Conservation (phyloP, 805 yeast species). For the Pichia cabralensis region DNA sequence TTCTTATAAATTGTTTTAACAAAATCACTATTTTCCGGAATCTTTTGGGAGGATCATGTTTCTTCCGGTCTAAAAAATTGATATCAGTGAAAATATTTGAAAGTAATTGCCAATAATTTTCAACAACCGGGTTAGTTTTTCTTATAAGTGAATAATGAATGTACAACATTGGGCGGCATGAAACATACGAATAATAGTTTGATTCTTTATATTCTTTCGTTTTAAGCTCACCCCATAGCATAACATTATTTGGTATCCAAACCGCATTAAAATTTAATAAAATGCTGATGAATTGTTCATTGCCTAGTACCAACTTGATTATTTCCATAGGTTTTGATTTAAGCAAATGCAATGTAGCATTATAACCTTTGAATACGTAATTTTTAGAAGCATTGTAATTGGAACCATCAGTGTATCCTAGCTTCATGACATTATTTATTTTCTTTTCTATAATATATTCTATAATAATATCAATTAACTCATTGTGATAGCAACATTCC, state of each 20-base stretch:
- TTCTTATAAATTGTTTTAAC: constrained; percentile 19
- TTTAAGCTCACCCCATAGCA: constrained; percentile 19
- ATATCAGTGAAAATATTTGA: constrained; percentile 10
- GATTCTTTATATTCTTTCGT: background rate
- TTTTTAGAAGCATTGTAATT: constrained; percentile 15
- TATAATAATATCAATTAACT: constrained; percentile 34
- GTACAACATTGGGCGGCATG: no score
- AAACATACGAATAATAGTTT: constrained; percentile 13
- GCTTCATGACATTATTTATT: constrained; percentile 28
- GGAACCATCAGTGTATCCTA: constrained; percentile 33
- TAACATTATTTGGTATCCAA: constrained; percentile 9
- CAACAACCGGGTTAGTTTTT: constrained; percentile 18
- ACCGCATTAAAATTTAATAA: constrained; percentile 29
- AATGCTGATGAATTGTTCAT: constrained; percentile 28
- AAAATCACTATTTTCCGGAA: constrained; percentile 15
- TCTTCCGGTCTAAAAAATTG: background rate
- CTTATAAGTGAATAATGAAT: constrained; percentile 11
- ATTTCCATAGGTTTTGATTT: constrained; percentile 36
- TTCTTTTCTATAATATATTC: constrained; percentile 22
- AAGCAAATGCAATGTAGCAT: constrained; percentile 30
- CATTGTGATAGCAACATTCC: constrained; percentile 18
- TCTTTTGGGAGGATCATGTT: constrained; percentile 16
- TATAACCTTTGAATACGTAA: constrained; percentile 14
- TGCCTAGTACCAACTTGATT: constrained; percentile 32
- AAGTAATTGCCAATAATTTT: constrained; percentile 7